These are phyloP conservation scores for Pleurotus djamor DNA, from an alignment of 768 basidiomycete genomes.

Conservation along the genomic window DNA sequence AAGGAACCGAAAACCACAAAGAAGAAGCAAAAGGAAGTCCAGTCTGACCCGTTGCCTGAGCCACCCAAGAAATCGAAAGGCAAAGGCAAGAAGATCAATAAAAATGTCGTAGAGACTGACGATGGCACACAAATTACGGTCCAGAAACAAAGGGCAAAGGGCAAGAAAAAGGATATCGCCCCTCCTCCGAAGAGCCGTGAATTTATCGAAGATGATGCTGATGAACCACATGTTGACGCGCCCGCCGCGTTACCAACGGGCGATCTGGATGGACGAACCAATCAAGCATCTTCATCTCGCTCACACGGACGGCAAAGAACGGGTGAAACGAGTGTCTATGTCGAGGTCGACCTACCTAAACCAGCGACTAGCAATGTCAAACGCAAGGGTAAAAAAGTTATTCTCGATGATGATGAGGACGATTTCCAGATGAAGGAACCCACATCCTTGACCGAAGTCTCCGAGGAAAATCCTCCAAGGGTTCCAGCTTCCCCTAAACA, in stretches of 20 bases:
- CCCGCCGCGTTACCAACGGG: neutral
- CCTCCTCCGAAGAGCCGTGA: slow-evolving; percentile 42
- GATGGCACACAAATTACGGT: slow-evolving; percentile 6
- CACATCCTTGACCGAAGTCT: neutral
- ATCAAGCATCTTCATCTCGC: neutral
- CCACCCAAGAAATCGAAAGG: slow-evolving; percentile 9
- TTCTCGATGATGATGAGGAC: neutral
- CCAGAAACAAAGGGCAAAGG: slow-evolving; percentile 24
- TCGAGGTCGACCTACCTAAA: neutral
- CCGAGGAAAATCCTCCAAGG: neutral
- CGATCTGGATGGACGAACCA: neutral
- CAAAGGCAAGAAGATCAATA: slow-evolving; percentile 20
- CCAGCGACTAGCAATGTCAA: neutral
- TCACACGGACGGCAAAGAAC: neutral
- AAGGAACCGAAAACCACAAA: slow-evolving; percentile 23
- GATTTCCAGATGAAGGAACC: neutral
- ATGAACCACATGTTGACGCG: slow-evolving; percentile 7
- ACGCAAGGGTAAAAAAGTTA: slow-evolving; percentile 9
- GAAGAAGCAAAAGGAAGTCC: slow-evolving; percentile 20
- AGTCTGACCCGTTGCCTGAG: neutral
- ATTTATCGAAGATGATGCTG: slow-evolving; percentile 32
- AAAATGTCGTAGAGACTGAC: slow-evolving; percentile 9
- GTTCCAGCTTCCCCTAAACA: neutral
- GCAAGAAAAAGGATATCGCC: slow-evolving; percentile 25
- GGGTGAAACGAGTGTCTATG: neutral